A percentile compares a stretch with the other conserved stretches of the same genome.
Conservation (phyloP, 106 monocot species). For the Dendrobium catenatum region DNA sequence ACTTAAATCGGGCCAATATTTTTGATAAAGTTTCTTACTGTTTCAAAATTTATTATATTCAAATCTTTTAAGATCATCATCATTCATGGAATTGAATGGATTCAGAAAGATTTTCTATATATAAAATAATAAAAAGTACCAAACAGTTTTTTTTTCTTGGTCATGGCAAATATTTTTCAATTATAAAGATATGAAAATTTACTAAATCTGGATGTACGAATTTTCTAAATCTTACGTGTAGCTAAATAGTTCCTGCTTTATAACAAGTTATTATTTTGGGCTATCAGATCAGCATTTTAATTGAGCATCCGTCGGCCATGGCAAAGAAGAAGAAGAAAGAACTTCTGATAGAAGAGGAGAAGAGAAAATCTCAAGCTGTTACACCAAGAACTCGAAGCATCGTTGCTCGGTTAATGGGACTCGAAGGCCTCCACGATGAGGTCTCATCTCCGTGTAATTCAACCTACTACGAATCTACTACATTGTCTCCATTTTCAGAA, state of each 20-base stretch:
- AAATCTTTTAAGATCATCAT: background rate
- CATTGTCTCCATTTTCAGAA: background rate
- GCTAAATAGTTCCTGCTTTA: too few relatives aligned
- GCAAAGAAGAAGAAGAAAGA: constrained; percentile 2
- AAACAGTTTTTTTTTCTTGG: too few relatives aligned
- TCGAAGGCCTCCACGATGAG: constrained; percentile 31
- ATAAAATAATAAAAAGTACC: too few relatives aligned
- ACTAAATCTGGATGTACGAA: too few relatives aligned
- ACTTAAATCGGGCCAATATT: too few relatives aligned
- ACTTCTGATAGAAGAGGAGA: too few relatives aligned
- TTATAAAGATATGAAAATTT: background rate
- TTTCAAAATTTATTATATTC: too few relatives aligned
- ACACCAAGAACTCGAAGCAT: constrained; percentile 52
- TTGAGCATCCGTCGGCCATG: background rate
- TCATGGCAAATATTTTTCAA: background rate
- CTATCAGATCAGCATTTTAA: constrained; percentile 18
- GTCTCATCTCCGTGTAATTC: constrained; percentile 5
- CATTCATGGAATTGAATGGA: background rate
- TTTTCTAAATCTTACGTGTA: too few relatives aligned
- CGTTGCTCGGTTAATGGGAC: constrained; percentile 66
- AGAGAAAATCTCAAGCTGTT: constrained; percentile 4
- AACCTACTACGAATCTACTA: too few relatives aligned
- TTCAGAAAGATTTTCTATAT: too few relatives aligned
- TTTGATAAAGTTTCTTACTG: too few relatives aligned
- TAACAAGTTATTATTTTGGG: too few relatives aligned